Conservation (phyloP, 164 flowering plant genomes). For the Warburgia ugandensis region DNA sequence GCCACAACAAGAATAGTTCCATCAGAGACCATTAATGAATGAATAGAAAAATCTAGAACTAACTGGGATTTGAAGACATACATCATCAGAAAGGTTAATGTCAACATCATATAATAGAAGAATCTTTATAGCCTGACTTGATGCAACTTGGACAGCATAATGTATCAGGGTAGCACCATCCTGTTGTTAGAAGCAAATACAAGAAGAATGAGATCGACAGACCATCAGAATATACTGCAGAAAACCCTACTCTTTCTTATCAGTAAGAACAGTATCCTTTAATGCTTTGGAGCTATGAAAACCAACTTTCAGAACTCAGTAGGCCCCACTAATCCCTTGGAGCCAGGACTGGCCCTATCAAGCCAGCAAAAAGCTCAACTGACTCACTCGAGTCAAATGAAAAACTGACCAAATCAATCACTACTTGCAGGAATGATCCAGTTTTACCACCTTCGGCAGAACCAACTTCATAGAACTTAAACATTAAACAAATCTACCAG, state of each 20-base stretch:
- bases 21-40: neutral
- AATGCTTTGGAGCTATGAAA: too few relatives aligned
- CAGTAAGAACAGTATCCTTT: too few relatives aligned
- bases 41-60: neutral
- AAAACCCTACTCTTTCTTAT: neutral
- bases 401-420: too few relatives aligned
- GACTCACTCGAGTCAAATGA: too few relatives aligned
- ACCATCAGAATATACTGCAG: neutral
- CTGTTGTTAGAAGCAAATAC: conserved; percentile 30
- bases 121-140: conserved; percentile 63
- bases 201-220: conserved; percentile 1
- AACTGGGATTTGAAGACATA: conserved; percentile 21
- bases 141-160: conserved; percentile 81
- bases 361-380: too few relatives aligned
- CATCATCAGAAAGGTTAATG: conserved; percentile 79
- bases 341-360: too few relatives aligned
- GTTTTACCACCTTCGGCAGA: too few relatives aligned
- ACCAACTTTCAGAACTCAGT: too few relatives aligned
- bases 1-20: conserved; percentile 1
- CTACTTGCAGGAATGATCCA: too few relatives aligned
- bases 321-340: too few relatives aligned
- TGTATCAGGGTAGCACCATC: conserved; percentile 93
- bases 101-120: conserved; percentile 79
- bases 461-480: too few relatives aligned
- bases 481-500: too few relatives aligned